Percentiles rank a stretch among this genome's conserved stretches.
phyloP scores from a whole-genome alignment of 2,329 filamentous ascomycete genomes.

The Claviceps sp. region DNA sequence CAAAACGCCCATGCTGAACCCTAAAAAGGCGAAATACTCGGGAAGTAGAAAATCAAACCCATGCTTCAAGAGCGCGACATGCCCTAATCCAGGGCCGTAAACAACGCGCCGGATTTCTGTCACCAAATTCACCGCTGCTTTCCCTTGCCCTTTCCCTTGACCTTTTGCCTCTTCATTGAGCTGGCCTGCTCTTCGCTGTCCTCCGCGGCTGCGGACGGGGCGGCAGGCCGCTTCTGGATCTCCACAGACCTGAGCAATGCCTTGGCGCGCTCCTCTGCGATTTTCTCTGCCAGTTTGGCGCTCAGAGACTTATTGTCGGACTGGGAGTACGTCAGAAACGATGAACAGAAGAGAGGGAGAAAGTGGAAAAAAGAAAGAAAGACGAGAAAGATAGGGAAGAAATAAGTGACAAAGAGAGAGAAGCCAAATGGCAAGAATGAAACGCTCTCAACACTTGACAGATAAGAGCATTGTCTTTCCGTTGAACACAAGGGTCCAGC shows the following conservation, averaged over 20 bases:
- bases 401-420: too few relatives aligned
- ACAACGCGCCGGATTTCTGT: too few relatives aligned
- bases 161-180: slow-evolving; percentile 17
- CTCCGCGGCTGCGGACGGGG: slow-evolving; percentile 11
- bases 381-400: neutral
- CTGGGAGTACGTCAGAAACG: slow-evolving; percentile 13
- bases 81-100: neutral
- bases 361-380: too few relatives aligned
- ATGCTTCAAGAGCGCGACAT: neutral
- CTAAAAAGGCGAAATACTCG: neutral
- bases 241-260: slow-evolving; percentile 33
- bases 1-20: neutral
- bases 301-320: slow-evolving; percentile 39
- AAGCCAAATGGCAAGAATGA: too few relatives aligned
- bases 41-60: neutral
- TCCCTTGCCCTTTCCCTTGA: slow-evolving; percentile 16
- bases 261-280: slow-evolving; percentile 42
- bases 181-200: slow-evolving; percentile 12
- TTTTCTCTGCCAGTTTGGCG: slow-evolving; percentile 39
- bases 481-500: too few relatives aligned
- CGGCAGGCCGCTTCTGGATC: slow-evolving; percentile 30
- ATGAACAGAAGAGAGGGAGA: neutral
- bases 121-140: slow-evolving; percentile 3
- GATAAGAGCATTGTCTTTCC: too few relatives aligned
- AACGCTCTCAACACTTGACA: too few relatives aligned